Base-by-base conservation (phyloP, 202 grass and related monocot species). In the Setaria italica region DNA sequence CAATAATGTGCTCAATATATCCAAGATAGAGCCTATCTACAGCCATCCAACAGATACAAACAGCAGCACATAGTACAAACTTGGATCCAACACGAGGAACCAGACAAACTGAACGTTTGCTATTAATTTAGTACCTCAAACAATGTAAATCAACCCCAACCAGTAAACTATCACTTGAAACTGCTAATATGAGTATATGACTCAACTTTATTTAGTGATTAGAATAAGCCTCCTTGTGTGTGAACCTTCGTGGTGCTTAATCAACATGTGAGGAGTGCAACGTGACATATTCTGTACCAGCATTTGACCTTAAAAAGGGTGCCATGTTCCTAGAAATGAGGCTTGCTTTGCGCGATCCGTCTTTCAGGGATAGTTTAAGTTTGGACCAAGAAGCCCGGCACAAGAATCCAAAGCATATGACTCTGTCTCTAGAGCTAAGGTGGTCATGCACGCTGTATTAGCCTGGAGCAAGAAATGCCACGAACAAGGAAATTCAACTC, bases 171-270 rank as follows among this genome's bases (percentile, higher is more conserved):
- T 37, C 17, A 49, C 50, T 48, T 37, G 50, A 49, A 49, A 62
- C 29, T 62, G 56, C 21, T 60, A 74, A 35, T 72, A 60, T 3
- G 20, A 11, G 9, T 25, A 25, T 25, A 25, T 25, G 25, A 11
- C 21, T 9, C 11, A 16, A 54, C 19, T 48, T 82, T 71, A 45
- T 33, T 39, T 60, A 57, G 62, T n/a, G 74, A 5, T 25, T 70
- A 17, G 51, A 70, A 10, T 59, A 70, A 2, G 59, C 39, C 74
- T 49, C 3, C 77, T 79, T 49, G 65, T 58, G 50, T 54, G 68
- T 56, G 84, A 85, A 71, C 29, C 75, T 78, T 85, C 53, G 53
- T 10, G 9, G 64, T 78, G 83, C 74, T 59, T 47, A 46, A 76
- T 70, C 25, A 70, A 30, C 84, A 85, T 85, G 84, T 79, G 74